A percentile compares a stretch with the other conserved stretches of the same genome.
Conservation (phyloP, 164 flowering plant genomes). For the Amborella trichopoda region DNA sequence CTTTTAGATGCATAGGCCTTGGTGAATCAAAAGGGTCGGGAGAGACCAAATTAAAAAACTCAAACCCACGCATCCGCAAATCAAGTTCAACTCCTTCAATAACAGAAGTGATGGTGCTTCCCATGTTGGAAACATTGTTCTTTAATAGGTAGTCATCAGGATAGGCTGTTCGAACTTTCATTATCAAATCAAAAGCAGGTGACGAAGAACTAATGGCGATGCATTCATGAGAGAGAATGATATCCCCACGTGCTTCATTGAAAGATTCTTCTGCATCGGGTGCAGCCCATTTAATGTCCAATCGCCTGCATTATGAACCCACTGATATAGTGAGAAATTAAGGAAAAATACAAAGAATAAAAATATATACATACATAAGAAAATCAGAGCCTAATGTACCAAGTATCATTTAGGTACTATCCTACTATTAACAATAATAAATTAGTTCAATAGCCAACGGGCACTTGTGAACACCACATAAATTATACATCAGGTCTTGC, state of each 20-base stretch:
- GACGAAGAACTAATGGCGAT: conserved; percentile 73
- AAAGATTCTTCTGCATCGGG: conserved; percentile 97
- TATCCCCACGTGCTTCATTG: conserved; percentile 91
- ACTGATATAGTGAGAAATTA: background rate
- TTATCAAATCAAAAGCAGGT: conserved; percentile 71
- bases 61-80: conserved; percentile 92
- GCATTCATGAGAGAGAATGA: conserved; percentile 72
- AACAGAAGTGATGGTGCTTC: conserved; percentile 20
- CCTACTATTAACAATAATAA: no score
- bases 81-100: conserved; percentile 91
- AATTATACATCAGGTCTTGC: no score
- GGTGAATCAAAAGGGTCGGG: conserved; percentile 77
- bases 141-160: conserved; percentile 34
- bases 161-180: conserved; percentile 70
- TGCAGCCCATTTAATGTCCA: conserved; percentile 96
- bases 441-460: no score
- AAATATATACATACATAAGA: no score
- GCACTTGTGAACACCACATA: no score
- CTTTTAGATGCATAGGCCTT: conserved; percentile 77
- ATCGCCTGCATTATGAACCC: conserved; percentile 47
- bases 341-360: background rate
- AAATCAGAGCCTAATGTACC: no score
- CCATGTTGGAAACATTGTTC: conserved; percentile 15
- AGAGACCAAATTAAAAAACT: conserved; percentile 68
- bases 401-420: no score